Base-by-base conservation (phyloP, 805 yeast species). In the Candida nitratophila region DNA sequence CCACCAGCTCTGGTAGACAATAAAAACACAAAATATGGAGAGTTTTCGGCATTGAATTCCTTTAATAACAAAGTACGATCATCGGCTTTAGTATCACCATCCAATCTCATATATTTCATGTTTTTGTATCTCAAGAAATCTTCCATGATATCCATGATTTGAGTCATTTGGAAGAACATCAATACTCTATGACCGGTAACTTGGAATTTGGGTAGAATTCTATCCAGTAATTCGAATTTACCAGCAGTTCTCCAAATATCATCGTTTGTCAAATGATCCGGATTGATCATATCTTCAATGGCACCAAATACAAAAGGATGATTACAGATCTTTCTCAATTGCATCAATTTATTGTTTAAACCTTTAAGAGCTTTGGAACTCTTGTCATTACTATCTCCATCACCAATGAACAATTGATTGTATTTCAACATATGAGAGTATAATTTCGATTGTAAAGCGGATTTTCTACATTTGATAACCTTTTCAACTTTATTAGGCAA, bases 1-100 rank as follows among this genome's bases (percentile, higher is more conserved):
- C 95, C 95, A 74, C 95, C 95, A 43, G 95, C 95, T 71, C 95
- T 80, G 0, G 95, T 86, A 1, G 91, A 83, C 47, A 86, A 67
- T 47, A 86, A 66, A 69, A 86, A 86, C 50, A 87, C 81, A 64
- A 86, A 86, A 57, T 82, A 84, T 3, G 82, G 88, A 9, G 91
- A 83, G 53, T 77, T 61, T 3, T 87, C 86, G 12, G 83, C 86
- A 62, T 86, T 86, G 64, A 86, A 86, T 10, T 66, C 72, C 53
- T 83, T 83, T 61, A 86, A 71, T 81, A 86, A 73, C 33, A 69
- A 74, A 44, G 83, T 84, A 72, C 95, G 78, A 53, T 86, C 95
- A 55, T 86, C 95, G 2, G 95, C 85, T 53, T 85, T 85, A 0
- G 95, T 86, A 19, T 79, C 71, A 69, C 95, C 95, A 68, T 86